Evolutionary conservation across 345 rosid genomes (phyloP), one percentile per base, ranked within the genome.

Genomic region (Mallotus nudiflorus): DNA sequence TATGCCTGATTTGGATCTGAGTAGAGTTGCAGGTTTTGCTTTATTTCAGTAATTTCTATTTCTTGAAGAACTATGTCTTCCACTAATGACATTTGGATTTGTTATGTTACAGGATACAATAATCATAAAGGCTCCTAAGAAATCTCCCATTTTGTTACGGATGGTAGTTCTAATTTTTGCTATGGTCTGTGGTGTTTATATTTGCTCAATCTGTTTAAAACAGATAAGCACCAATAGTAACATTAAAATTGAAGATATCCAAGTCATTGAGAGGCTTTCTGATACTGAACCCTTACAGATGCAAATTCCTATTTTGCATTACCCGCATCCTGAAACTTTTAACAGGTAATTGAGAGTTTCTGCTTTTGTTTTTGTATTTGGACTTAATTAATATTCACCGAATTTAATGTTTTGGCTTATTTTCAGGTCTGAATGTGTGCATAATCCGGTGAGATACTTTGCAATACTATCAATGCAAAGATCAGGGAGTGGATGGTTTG

Each of bases 401-500:
- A 27, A 24, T 42, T 28, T 24, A 64, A 20, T 3, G 40, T 24
- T 10, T 39, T 71, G 14, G 19, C 20, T 58, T 62, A 12, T 62
- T 67, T 42, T 29, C 79, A 95, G 99, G 88, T 78, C 73, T 49
- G 99, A 92, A 78, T 95, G 99, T 71, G 77, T 56, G 16, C 77
- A 74, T 42, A 95, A 89, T 78, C 97, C 99, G 3, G 96, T 95
- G 51, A 77, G 86, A 31, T 88, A 81, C 81, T 95, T 95, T 82
- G 90, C 89, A 10, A 95, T 95, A 66, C 37, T 95, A 55, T 95
- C 99, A 9, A 92, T 89, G 97, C 99, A 95, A 79, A 89, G 99
- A 81, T 95, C 99, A 0, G 97, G 97, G 62, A 92, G 97, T 70
- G 97, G 99, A 57, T 95, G 99, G 99, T 95, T 92, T 70, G 99